A percentile compares a stretch with the other conserved stretches of the same genome.
These are phyloP conservation scores for Phoma sp. DNA, from an alignment of 2,329 filamentous ascomycete genomes.

Conservation along the genomic window DNA sequence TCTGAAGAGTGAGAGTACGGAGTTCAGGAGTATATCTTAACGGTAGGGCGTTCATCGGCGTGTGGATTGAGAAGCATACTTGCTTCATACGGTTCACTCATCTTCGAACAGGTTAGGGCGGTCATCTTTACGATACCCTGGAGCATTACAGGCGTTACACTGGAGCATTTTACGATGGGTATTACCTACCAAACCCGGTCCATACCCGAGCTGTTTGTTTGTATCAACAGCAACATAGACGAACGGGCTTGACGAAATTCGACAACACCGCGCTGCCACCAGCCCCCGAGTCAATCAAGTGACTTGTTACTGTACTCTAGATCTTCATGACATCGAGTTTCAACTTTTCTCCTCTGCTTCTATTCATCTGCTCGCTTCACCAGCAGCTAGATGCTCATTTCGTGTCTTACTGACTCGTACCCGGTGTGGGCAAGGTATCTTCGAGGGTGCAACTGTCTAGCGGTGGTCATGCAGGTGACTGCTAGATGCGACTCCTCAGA, in stretches of 20 bases:
- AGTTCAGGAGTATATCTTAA: background rate
- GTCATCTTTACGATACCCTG: slow-evolving; percentile 11
- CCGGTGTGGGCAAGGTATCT: slow-evolving; percentile 38
- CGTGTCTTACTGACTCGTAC: slow-evolving; percentile 23
- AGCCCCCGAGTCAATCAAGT: slow-evolving; percentile 4
- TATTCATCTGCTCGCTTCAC: slow-evolving; percentile 4
- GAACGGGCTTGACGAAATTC: slow-evolving; percentile 12
- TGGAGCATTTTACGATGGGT: slow-evolving; percentile 19
- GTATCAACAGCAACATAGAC: slow-evolving; percentile 18
- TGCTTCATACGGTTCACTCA: slow-evolving; percentile 26
- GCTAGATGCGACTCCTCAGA: slow-evolving; percentile 10
- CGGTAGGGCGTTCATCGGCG: slow-evolving; percentile 16
- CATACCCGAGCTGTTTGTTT: slow-evolving; percentile 17
- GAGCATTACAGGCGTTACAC: slow-evolving; percentile 15
- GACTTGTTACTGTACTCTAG: slow-evolving; percentile 28
- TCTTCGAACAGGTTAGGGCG: slow-evolving; percentile 18
- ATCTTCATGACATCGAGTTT: slow-evolving; percentile 27
- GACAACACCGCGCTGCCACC: slow-evolving; percentile 1
- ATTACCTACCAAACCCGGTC: slow-evolving; percentile 13
- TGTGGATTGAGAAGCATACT: slow-evolving; percentile 23
- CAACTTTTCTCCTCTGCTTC: slow-evolving; percentile 19
- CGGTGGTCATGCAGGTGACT: slow-evolving; percentile 15
- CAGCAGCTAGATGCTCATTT: background rate
- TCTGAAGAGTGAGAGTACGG: background rate
- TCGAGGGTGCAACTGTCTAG: background rate